phyloP scores from a whole-genome alignment of 2,329 filamentous ascomycete genomes.

The Pseudocercospora fijiensis region DNA sequence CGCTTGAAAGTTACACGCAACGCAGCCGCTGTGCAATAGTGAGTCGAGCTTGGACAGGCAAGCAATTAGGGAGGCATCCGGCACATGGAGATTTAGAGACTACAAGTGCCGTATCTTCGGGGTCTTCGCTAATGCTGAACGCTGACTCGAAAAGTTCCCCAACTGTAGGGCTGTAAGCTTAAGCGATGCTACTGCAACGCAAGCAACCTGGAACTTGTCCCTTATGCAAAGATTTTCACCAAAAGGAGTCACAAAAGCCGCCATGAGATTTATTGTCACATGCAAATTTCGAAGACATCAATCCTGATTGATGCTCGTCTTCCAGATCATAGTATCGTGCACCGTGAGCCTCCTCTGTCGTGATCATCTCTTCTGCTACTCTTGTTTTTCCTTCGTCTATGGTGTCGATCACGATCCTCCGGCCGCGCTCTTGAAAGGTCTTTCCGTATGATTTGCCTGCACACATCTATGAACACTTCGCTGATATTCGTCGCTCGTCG shows the following conservation, averaged over 20 bases:
- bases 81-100: neutral
- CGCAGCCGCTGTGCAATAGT: neutral
- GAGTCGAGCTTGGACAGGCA: neutral
- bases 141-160: constrained; percentile 2
- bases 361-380: constrained; percentile 13
- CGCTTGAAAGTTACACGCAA: neutral
- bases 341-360: constrained; percentile 19
- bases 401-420: constrained; percentile 20
- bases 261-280: neutral
- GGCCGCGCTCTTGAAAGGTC: constrained; percentile 31
- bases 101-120: constrained; percentile 1
- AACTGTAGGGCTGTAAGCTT: constrained; percentile 5
- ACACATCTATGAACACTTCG: constrained; percentile 66
- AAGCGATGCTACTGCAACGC: neutral
- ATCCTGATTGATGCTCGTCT: constrained; percentile 4
- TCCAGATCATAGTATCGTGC: constrained; percentile 25
- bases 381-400: constrained; percentile 15
- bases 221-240: constrained; percentile 1
- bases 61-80: neutral
- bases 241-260: neutral
- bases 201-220: constrained; percentile 2
- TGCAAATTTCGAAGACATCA: neutral
- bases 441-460: constrained; percentile 41
- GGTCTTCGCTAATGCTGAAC: constrained; percentile 3
- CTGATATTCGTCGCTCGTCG: constrained; percentile 82